Percentiles rank a stretch among this genome's conserved stretches.
phyloP scores from a whole-genome alignment of 1,139 yeast species.

The Debaryomyces subglobosus region DNA sequence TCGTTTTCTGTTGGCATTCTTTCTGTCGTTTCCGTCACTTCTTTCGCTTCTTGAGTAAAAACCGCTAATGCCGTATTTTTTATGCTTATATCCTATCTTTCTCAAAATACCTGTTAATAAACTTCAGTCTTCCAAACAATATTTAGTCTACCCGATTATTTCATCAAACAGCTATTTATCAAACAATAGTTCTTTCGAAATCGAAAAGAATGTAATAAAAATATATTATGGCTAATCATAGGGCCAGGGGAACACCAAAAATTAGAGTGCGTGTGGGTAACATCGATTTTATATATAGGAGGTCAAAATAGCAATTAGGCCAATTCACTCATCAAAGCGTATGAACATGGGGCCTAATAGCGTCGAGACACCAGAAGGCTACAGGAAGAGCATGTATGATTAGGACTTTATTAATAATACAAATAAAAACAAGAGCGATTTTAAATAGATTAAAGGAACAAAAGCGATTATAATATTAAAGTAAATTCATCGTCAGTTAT shows the following conservation, averaged over 20 bases:
- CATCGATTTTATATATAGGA: constrained; percentile 2
- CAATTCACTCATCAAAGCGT: not conserved
- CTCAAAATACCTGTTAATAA: not conserved
- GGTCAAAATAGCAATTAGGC: not conserved
- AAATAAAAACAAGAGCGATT: constrained; percentile 1
- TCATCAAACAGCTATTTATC: not conserved
- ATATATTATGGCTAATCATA: not conserved
- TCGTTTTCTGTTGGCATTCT: constrained; percentile 4
- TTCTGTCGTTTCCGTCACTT: not conserved
- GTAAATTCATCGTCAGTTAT: constrained; percentile 7
- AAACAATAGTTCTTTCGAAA: not conserved
- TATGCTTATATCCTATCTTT: not conserved
- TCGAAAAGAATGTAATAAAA: not conserved
- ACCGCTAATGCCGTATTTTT: not conserved
- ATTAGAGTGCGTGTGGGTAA: constrained; percentile 2
- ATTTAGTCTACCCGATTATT: not conserved
- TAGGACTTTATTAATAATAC: constrained; percentile 4
- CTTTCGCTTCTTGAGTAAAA: too few relatives aligned
- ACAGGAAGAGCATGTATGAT: not conserved
- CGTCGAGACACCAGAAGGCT: not conserved
- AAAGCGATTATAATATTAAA: constrained; percentile 1
- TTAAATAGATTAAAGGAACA: constrained; percentile 8
- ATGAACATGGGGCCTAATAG: not conserved
- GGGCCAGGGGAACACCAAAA: not conserved
- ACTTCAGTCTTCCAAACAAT: not conserved